phyloP scores from a whole-genome alignment of 2,329 filamentous ascomycete species.

The Cercospora brassicicola region DNA sequence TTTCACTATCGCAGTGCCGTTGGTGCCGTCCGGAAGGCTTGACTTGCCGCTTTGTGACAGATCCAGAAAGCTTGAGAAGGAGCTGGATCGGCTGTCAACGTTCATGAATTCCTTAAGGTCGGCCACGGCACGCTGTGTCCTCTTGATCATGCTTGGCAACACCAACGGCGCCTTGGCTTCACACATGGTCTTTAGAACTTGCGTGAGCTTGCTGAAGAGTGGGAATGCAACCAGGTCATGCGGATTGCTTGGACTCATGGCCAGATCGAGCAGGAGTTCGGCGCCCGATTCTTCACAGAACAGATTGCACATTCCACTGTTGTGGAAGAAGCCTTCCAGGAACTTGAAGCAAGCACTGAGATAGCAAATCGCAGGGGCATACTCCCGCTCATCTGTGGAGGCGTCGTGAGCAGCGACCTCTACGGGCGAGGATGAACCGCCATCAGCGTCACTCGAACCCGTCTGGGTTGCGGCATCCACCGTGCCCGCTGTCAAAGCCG shows the following conservation, averaged over 20 bases:
- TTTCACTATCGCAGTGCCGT: conserved; percentile 77
- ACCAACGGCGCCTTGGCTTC: conserved; percentile 79
- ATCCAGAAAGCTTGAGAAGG: conserved; percentile 27
- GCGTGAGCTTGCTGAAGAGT: conserved; percentile 68
- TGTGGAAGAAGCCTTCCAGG: conserved; percentile 72
- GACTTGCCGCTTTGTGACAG: conserved; percentile 35
- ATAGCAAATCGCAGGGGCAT: conserved; percentile 50
- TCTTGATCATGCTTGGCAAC: conserved; percentile 75
- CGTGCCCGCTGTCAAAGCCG: conserved; percentile 19
- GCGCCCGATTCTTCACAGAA: conserved; percentile 80
- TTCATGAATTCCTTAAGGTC: conserved; percentile 65
- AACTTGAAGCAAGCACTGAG: conserved; percentile 76
- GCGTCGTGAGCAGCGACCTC: conserved; percentile 30
- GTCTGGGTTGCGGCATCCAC: conserved; percentile 1
- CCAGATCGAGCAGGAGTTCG: conserved; percentile 80
- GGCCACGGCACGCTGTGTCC: conserved; percentile 69
- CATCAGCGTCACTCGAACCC: not conserved
- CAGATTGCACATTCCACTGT: conserved; percentile 66
- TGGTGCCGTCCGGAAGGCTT: conserved; percentile 37
- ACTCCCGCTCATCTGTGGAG: conserved; percentile 42
- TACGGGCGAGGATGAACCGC: not conserved
- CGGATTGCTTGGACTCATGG: conserved; percentile 76
- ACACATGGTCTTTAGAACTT: conserved; percentile 73
- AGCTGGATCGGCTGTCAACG: conserved; percentile 21
- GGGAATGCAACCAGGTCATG: conserved; percentile 67